Conservation (phyloP, 2,329 filamentous ascomycete species). For the Penicillium oxalicum region DNA sequence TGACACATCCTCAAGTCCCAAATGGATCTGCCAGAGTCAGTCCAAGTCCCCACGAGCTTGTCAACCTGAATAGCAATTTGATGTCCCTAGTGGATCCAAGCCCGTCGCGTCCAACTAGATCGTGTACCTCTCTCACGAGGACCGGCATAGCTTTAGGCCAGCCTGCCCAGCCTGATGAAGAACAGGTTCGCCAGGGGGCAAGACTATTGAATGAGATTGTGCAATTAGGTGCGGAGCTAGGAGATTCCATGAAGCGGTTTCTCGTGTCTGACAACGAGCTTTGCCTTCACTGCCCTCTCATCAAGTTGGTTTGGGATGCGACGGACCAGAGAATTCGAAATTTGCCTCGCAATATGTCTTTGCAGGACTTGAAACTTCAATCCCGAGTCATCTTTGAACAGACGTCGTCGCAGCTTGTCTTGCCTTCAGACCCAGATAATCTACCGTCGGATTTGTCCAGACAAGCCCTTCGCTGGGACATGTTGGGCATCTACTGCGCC, state of each 20-base stretch:
- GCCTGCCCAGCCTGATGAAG: background rate
- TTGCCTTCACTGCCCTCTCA: background rate
- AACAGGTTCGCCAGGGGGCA: background rate
- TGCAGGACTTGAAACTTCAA: background rate
- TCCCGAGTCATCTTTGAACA: background rate
- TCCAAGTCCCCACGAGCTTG: background rate
- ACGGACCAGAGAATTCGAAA: background rate
- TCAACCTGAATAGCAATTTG: background rate
- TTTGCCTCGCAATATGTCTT: background rate
- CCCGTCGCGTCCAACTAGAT: background rate
- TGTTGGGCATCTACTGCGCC: slow-evolving; percentile 4
- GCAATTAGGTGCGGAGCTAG: background rate
- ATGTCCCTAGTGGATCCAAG: background rate
- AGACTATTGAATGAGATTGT: background rate
- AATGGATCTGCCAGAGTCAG: background rate
- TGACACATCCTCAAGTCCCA: background rate
- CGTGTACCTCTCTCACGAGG: background rate
- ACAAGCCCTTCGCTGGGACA: slow-evolving; percentile 5
- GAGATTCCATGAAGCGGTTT: background rate
- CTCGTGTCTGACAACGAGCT: background rate
- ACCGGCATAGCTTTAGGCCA: background rate
- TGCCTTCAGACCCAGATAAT: background rate
- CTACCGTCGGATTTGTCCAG: background rate
- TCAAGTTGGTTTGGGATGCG: background rate
- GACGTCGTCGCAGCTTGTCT: background rate